Evolutionary conservation across 2,329 filamentous ascomycete species (phyloP), one percentile per base, ranked within the genome.

Genomic region (Diplocarpon mali): DNA sequence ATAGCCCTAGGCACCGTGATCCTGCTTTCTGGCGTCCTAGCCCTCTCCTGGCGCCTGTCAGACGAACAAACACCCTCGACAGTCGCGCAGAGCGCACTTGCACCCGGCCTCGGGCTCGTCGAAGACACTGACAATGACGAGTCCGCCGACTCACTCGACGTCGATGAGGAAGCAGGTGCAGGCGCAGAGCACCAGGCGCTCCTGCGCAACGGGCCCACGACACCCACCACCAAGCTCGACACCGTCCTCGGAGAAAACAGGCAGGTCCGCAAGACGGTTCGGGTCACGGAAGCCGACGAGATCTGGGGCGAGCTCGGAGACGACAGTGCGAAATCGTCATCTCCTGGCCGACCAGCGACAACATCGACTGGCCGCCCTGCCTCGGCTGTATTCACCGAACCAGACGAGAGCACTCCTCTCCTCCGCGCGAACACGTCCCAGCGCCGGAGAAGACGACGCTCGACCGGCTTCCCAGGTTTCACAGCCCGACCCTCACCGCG

Each of bases 231-330:
- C 2, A 60, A 60, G 43, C 48, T 54, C 32, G 52, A 62, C 36
- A 55, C 57, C 1, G 53, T 62, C 3, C 51, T 61, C 8, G 56
- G 54, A 13, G 55, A 54, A 11, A 59, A 57, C 8, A 44, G 53
- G 12, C 42, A 55, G 24, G 50, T 59, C 1, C 54, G 58, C 13
- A 61, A 60, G 39, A 50, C 46, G 1, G 53, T 57, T 15, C 53
- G 57, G 5, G 39, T 60, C 14, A 70, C 76, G 45, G 84, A 92
- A 60, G 76, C 77, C 1, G 79, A 78, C 30, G 85, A 92, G 55
- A 92, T 94, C 28, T 94, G 87, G 88, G 84, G 80, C 45, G 87
- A 93, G 61, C 71, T 95, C 12, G 82, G 92, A 58, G 88, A 94
- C 56, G 78, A 83, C 34, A 73, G 77, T 32, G 48, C 60, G 5